Evolutionary conservation across 768 basidiomycete genomes (phyloP), one percentile per base, ranked within the genome.

Genomic region (Gloeopeniophorella convolvens): DNA sequence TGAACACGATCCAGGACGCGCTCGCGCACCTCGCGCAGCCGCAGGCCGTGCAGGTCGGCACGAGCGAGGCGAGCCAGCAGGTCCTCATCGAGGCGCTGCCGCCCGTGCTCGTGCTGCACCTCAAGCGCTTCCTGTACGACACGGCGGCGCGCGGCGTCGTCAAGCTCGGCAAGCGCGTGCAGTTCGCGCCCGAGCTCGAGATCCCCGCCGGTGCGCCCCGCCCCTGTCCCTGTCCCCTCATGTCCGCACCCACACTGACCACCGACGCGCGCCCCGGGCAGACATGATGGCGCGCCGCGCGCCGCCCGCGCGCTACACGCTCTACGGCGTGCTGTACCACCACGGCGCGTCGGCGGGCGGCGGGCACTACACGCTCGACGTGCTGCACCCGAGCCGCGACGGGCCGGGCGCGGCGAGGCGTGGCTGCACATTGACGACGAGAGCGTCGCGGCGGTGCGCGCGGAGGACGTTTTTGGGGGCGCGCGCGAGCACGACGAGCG

Each of bases 341-440:
- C 94, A 99, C 58, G 95, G 95, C 2, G 71, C 75, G 24, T 88
- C 89, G 6, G 91, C 95, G 0, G 83, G 84, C 1, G 92, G 93
- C 3, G 95, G 95, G 1, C 95, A 97, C 66, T 98, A 97, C 69
- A 98, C 94, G 2, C 78, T 95, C 40, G 87, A 92, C 60, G 86
- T 94, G 9, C 70, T 94, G 2, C 84, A 89, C 58, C 86, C 85
- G 3, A 77, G 78, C 56, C 74, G 82, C 30, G 78, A 75, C 64
- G 68, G 74, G 60, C 62, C 23, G 63, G 67, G 31, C 69, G 72
- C 2, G 72, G 75, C 5, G 82, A 87, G 50, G 83, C 79, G 9
- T 97, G 95, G 95, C 74, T 96, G 53, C 82, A 94, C 42, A 86
- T 97, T 45, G 94, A 98, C 65, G 95, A 97, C 62, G 94, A 96